Evolutionary conservation across 73 alveolate species (phyloP).

Genomic region (Stentor roeselii): DNA sequence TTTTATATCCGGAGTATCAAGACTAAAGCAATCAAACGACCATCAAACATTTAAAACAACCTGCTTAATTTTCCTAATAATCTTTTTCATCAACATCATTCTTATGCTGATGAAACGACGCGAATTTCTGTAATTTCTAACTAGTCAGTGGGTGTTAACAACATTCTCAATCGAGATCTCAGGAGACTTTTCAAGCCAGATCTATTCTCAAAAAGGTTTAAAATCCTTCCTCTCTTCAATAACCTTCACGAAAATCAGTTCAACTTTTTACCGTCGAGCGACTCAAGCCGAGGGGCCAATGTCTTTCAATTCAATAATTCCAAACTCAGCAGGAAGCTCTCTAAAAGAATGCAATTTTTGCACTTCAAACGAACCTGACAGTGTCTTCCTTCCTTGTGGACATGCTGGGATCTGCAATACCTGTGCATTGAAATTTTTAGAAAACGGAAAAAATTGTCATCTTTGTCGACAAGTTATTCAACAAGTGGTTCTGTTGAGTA

Average conservation of each 20-base stretch:
- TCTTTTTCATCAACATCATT: no score
- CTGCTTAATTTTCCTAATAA: no score
- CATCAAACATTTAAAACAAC: no score
- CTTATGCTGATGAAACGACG: no score
- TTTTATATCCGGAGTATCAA: no score
- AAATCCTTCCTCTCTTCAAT: background rate
- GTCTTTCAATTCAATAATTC: no score
- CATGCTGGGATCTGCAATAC: background rate
- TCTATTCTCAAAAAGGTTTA: no score
- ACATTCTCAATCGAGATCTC: no score
- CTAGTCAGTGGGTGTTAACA: no score
- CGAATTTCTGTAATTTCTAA: no score
- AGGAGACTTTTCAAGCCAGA: no score
- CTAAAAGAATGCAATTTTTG: background rate
- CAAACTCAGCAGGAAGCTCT: background rate
- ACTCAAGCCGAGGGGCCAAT: background rate
- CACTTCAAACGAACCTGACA: background rate
- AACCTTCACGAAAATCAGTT: background rate
- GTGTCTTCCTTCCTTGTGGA: background rate
- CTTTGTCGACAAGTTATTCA: background rate
- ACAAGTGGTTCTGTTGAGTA: background rate
- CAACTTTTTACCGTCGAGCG: background rate
- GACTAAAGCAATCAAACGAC: no score
- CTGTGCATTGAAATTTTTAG: background rate
- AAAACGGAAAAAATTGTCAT: background rate